Base-by-base conservation (phyloP, 2,329 filamentous ascomycete genomes). In the Alternaria sp. region DNA sequence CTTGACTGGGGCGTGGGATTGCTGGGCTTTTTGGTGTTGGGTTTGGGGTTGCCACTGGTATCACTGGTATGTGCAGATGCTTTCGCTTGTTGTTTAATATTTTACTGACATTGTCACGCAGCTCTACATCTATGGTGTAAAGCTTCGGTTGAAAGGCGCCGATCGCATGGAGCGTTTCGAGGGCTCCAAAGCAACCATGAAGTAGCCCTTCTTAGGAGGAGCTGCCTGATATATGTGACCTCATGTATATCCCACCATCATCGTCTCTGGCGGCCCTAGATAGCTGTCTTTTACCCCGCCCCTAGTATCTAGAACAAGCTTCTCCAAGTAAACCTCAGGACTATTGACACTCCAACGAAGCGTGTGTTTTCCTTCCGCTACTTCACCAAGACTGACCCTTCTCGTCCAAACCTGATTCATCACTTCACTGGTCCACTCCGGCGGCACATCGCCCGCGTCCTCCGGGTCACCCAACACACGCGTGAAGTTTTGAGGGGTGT, bases 371-470 rank as follows among this genome's bases (percentile, higher is more conserved):
- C 76, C 71, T 36, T 25, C 28, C 30, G 13, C 3, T 1, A 56
- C 60, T 47, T 52, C 25, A 72, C 52, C 59, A 52, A 73, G 71
- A 19, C 74, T 69, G 46, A 77, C 68, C n/a, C 28, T 55, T 19
- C 21, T 59, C 23, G 19, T 59, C 57, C 57, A 59, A 26, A 59
- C 57, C 25, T 50, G 75, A 49, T 77, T 72, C 69, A 69, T 67
- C 45, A 54, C 49, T 5, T 28, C 23, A 19, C 47, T 44, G 11
- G 77, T 71, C 84, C 85, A 87, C 21, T 81, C 81, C 1, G 76
- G 78, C 9, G 85, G 84, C 57, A 72, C 40, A 54, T 67, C 55
- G 77, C 78, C 46, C 2, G 80, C 78, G 4, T 82, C 72, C 23
- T 80, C 67, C 2, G 76, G 77, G 13, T 67, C 58, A 13, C 65